A percentile compares a stretch with the other conserved stretches of the same genome.
phyloP scores from a whole-genome alignment of 805 yeast genomes.

The Barnettozyma wickerhamii region DNA sequence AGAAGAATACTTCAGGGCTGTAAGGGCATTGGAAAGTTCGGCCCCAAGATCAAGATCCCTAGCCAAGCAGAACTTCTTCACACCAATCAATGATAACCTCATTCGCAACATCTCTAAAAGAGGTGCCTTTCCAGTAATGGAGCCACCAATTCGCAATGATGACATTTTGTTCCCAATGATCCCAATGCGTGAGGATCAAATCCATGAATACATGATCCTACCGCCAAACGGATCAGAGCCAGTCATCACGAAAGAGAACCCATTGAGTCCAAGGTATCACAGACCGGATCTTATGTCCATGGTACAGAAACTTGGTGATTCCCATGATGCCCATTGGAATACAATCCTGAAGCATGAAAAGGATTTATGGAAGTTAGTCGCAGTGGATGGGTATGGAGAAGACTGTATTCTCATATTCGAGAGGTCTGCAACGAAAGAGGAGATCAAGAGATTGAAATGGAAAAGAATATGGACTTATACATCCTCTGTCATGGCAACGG shows the following conservation, averaged over 20 bases:
- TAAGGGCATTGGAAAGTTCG: constrained; percentile 46
- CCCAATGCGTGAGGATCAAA: constrained; percentile 7
- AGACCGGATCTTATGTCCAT: constrained; percentile 40
- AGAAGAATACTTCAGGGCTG: constrained; percentile 42
- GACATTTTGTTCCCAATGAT: constrained; percentile 23
- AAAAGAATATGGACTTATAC: no score
- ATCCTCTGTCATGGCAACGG: not conserved
- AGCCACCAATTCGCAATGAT: constrained; percentile 5
- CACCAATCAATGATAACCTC: constrained; percentile 27
- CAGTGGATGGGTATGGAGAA: constrained; percentile 36
- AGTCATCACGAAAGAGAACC: constrained; percentile 31
- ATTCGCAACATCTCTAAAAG: constrained; percentile 9
- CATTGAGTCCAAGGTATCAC: constrained; percentile 33
- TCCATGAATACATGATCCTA: constrained; percentile 23
- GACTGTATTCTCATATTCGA: constrained; percentile 37
- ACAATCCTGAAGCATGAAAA: constrained; percentile 39
- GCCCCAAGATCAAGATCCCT: constrained; percentile 33
- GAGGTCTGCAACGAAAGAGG: constrained; percentile 20
- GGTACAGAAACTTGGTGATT: constrained; percentile 36
- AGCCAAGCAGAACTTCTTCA: constrained; percentile 36
- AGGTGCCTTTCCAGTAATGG: constrained; percentile 15
- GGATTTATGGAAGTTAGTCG: constrained; percentile 42
- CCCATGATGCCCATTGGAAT: constrained; percentile 30
- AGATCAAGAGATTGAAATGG: constrained; percentile 4
- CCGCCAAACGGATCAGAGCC: constrained; percentile 10